These are phyloP conservation scores for Linderniella brevidens DNA, from an alignment of 257 asterid genomes.

Conservation along the genomic window DNA sequence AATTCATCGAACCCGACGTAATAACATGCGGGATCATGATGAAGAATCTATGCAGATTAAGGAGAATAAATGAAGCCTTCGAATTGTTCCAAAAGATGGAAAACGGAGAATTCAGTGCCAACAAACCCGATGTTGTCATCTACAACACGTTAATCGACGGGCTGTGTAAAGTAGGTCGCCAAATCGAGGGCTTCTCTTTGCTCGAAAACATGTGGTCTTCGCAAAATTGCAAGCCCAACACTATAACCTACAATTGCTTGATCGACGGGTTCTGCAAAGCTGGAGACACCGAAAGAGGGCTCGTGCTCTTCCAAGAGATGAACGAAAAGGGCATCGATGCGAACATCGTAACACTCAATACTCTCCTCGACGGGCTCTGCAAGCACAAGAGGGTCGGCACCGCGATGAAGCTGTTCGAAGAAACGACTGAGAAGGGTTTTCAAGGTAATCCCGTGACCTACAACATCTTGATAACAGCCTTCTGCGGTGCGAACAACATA, in stretches of 20 bases:
- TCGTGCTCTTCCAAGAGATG: conserved; percentile 49
- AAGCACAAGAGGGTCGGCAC: conserved; percentile 40
- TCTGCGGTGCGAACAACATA: conserved; percentile 51
- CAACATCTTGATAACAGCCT: conserved; percentile 50
- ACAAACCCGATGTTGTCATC: conserved; percentile 43
- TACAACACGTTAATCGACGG: conserved; percentile 71
- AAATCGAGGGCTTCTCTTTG: conserved; percentile 48
- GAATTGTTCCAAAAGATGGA: conserved; percentile 51
- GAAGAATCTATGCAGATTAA: conserved; percentile 44
- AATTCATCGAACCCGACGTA: conserved; percentile 36
- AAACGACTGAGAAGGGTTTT: conserved; percentile 45
- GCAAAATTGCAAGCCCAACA: conserved; percentile 30
- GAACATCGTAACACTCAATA: conserved; percentile 38
- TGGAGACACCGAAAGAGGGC: conserved; percentile 49
- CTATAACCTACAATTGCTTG: conserved; percentile 45
- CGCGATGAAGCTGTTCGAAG: conserved; percentile 31
- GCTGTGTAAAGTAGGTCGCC: conserved; percentile 76
- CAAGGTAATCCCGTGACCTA: conserved; percentile 39
- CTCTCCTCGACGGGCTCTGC: conserved; percentile 62
- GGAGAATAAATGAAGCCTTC: conserved; percentile 56
- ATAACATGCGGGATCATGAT: conserved; percentile 57
- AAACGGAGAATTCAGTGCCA: conserved; percentile 24
- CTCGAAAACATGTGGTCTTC: conserved; percentile 47
- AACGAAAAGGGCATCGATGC: conserved; percentile 20
- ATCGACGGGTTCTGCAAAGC: conserved; percentile 77